A percentile compares a stretch with the other conserved stretches of the same genome.
These are phyloP conservation scores for Tephrocybe sp. DNA, from an alignment of 768 basidiomycete species.

Conservation along the genomic window DNA sequence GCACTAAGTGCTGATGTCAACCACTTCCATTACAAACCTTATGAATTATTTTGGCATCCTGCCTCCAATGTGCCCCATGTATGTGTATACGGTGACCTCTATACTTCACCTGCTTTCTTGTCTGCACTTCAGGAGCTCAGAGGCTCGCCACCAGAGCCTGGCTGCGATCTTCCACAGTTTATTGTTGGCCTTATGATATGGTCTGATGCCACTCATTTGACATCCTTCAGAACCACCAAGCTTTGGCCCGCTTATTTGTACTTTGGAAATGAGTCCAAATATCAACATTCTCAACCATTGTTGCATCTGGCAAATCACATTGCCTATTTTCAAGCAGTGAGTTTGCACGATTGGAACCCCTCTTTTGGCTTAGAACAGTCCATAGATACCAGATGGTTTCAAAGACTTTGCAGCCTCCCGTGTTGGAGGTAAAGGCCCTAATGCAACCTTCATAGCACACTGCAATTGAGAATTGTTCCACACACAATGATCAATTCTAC, in stretches of 20 bases:
- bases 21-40: conserved; percentile 18
- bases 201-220: conserved; percentile 30
- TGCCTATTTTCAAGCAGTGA: conserved; percentile 25
- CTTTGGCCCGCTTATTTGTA: conserved; percentile 35
- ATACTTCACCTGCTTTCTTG: conserved; percentile 16
- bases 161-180: conserved; percentile 15
- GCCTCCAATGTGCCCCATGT: not conserved
- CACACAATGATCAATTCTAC: conserved; percentile 22
- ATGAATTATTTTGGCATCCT: conserved; percentile 16
- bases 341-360: not conserved
- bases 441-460: conserved; percentile 7
- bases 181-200: conserved; percentile 24
- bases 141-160: not conserved
- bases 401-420: conserved; percentile 1
- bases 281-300: conserved; percentile 22
- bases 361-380: not conserved
- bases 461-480: conserved; percentile 29
- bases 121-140: conserved; percentile 9
- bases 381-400: conserved; percentile 8
- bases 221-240: conserved; percentile 26
- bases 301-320: conserved; percentile 24
- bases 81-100: conserved; percentile 19
- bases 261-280: conserved; percentile 38
- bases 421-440: not conserved
- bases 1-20: not conserved